Base-by-base conservation (phyloP, 352 stramenopile genomes). In the Globisporangium megalacanthum region DNA sequence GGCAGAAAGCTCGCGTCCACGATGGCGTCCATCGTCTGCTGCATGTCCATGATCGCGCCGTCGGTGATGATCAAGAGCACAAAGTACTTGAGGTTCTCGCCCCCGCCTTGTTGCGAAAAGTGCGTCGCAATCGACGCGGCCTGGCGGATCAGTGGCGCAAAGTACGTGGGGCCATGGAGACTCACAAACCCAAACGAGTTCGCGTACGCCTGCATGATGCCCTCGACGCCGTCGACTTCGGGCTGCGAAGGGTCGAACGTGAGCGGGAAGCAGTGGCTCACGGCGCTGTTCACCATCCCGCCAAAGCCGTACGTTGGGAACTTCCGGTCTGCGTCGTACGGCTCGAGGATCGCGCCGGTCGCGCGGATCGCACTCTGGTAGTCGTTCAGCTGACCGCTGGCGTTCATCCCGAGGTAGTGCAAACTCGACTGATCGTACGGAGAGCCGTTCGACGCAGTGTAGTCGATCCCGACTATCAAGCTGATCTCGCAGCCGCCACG, bases 271-370 rank as follows among this genome's bases (percentile, higher is more conserved):
- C 78, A 89, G 66, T 91, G 78, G 54, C 73, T 83, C 49, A 85
- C 74, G 0, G 55, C 60, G 17, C 81, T 75, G 48, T 87, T 92
- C 19, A 85, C 61, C 46, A 83, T 51, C 13, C 79, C 86, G 31
- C 86, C 86, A 62, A 95, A 95, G 4, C 81, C 86, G 55, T 91
- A 95, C 6, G 86, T 77, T 0, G 86, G 84, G 52, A 94, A 92
- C 11, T 70, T 69, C 33, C 75, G 77, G 53, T 93, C 83, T 13
- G 82, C 71, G 59, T 95, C 83, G 47, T 91, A 95, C 1, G 77
- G 69, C 60, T 87, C 79, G 8, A 95, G 66, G 55, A 91, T 88
- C 7, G 75, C 64, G 2, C 83, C 81, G 0, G 83, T 79, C 1
- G 79, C 77, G 3, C 70, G 58, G 51, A 95, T 92, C 2, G 82